phyloP scores from a whole-genome alignment of 176 grass and related monocot species.

The Phyllostachys edulis region DNA sequence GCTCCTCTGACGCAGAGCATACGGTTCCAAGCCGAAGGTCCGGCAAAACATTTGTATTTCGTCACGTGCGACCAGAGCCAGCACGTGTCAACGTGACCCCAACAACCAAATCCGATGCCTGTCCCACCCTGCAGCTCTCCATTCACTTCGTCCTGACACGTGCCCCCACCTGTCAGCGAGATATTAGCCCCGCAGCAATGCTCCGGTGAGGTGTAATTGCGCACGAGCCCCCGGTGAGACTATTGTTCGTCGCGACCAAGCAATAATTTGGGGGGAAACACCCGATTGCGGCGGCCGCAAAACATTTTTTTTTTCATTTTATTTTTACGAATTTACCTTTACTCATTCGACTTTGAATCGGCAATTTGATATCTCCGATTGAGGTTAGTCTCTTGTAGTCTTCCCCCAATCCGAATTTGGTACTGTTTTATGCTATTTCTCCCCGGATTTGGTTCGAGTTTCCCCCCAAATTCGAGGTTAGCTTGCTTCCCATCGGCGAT shows the following conservation, averaged over 20 bases:
- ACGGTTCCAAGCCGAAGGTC: not conserved
- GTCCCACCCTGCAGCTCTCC: not conserved
- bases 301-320: not conserved
- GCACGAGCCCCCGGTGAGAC: not conserved
- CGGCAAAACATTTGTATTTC: not conserved
- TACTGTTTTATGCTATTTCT: not conserved
- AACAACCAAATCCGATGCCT: not conserved
- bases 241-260: constrained; percentile 28
- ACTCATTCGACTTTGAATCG: not conserved
- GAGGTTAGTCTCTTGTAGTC: constrained; percentile 25
- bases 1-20: no score
- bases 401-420: not conserved
- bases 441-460: not conserved
- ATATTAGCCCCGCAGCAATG: not conserved
- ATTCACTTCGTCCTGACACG: not conserved
- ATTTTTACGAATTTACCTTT: not conserved
- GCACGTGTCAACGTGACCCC: not conserved
- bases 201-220: not conserved
- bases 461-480: not conserved
- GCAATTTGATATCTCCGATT: constrained; percentile 13
- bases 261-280: constrained; percentile 27
- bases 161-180: not conserved
- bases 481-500: not conserved
- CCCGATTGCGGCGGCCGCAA: constrained; percentile 25
- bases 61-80: not conserved